Evolutionary conservation across 371 early-diverging fungal genomes (phyloP).

Genomic region (Rhizopus arrhizus): DNA sequence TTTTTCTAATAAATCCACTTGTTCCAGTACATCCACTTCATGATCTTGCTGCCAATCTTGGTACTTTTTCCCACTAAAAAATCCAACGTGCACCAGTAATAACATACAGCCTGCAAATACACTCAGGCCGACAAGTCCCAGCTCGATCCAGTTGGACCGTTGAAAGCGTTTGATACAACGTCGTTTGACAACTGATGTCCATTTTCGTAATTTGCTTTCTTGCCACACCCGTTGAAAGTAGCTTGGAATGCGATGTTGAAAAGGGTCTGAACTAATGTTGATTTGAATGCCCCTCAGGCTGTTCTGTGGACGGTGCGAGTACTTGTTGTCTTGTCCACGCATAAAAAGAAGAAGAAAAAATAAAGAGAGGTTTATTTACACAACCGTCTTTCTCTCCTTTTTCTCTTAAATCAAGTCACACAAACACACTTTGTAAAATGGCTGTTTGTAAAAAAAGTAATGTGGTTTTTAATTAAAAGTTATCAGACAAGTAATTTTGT

Average conservation of each 20-base stretch:
- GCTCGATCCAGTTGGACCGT: conserved; percentile 28
- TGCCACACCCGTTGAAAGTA: conserved; percentile 53
- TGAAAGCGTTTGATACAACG: conserved; percentile 35
- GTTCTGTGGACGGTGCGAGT: conserved; percentile 12
- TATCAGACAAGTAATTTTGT: conserved; percentile 62
- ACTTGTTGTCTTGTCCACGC: not conserved
- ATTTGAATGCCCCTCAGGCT: conserved; percentile 51
- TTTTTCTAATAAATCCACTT: conserved; percentile 53
- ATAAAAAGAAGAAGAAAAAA: not conserved
- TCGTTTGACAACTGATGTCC: conserved; percentile 19
- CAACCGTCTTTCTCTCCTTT: too few species aligned
- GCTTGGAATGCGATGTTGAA: conserved; percentile 53
- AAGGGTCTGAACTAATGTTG: conserved; percentile 57
- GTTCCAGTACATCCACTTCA: conserved; percentile 23
- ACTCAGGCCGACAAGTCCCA: conserved; percentile 8
- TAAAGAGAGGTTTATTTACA: not conserved
- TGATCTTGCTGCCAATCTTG: conserved; percentile 50
- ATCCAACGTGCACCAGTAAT: conserved; percentile 45
- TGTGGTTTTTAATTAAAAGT: conserved; percentile 49
- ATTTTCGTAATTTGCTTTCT: conserved; percentile 37
- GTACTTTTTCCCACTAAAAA: conserved; percentile 51
- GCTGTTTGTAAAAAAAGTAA: too few species aligned
- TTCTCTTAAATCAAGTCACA: too few species aligned
- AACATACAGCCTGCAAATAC: conserved; percentile 33
- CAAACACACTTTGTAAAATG: too few species aligned